Conservation (phyloP, 805 yeast genomes). For the Myxozyma kluyveri region DNA sequence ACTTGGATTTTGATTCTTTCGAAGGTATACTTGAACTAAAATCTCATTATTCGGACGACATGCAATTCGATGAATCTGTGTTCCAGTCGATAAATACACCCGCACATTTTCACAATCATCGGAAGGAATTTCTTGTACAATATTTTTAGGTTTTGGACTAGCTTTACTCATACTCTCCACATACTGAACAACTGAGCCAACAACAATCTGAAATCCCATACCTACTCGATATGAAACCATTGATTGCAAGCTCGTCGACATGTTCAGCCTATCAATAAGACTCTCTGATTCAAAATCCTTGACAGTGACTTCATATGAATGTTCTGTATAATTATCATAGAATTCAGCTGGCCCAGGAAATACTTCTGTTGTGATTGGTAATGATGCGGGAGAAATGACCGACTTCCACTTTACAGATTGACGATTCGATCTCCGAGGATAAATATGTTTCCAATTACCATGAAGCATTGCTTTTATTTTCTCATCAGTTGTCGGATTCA, state of each 20-base stretch:
- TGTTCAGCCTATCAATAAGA: constrained; percentile 34
- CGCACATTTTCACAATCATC: constrained; percentile 54
- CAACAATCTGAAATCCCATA: constrained; percentile 87
- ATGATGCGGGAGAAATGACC: constrained; percentile 85
- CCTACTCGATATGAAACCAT: constrained; percentile 81
- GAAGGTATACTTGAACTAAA: constrained; percentile 68
- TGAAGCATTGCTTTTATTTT: constrained; percentile 57
- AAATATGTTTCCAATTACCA: constrained; percentile 89
- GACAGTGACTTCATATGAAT: constrained; percentile 70
- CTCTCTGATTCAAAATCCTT: constrained; percentile 1
- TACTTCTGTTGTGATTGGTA: constrained; percentile 75
- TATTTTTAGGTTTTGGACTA: constrained; percentile 45
- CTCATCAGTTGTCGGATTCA: constrained; percentile 58
- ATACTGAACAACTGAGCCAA: constrained; percentile 62
- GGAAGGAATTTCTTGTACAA: constrained; percentile 57
- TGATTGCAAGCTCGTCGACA: constrained; percentile 69
- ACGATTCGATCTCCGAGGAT: constrained; percentile 62
- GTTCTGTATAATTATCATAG: constrained; percentile 68
- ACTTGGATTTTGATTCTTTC: constrained; percentile 20
- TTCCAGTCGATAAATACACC: constrained; percentile 71
- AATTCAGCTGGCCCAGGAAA: constrained; percentile 73
- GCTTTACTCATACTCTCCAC: constrained; percentile 55
- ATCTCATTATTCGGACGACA: constrained; percentile 67
- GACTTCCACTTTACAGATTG: constrained; percentile 83
- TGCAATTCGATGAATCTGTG: constrained; percentile 80